Percentiles rank a stretch among this genome's conserved stretches.
Evolutionary conservation across 192 early-diverging fungal genomes (phyloP).

Genomic region (Chytriomyces sp.): DNA sequence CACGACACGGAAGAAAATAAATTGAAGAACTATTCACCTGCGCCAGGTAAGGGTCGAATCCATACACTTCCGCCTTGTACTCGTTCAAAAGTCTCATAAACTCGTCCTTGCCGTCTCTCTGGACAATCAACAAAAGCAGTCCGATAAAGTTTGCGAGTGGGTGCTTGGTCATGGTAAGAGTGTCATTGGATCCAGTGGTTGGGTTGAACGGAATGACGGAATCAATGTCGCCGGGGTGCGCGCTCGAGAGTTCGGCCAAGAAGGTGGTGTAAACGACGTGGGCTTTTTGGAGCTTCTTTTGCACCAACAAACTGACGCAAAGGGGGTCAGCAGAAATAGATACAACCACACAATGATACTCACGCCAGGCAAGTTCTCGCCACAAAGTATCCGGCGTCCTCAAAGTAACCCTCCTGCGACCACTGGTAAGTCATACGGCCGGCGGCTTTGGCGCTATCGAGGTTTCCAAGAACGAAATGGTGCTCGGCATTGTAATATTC

Average conservation of each 20-base stretch:
- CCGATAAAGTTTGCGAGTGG: conserved; percentile 68
- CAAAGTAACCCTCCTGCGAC: conserved; percentile 62
- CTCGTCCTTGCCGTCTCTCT: conserved; percentile 62
- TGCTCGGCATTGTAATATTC: conserved; percentile 80
- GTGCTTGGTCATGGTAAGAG: conserved; percentile 40
- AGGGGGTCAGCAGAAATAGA: background rate
- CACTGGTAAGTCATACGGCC: conserved; percentile 82
- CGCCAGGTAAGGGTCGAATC: conserved; percentile 41
- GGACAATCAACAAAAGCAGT: conserved; percentile 67
- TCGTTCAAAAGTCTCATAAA: conserved; percentile 41
- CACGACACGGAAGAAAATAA: background rate
- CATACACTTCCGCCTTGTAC: conserved; percentile 36
- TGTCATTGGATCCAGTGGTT: conserved; percentile 19
- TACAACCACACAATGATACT: conserved; percentile 40
- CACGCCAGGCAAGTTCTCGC: conserved; percentile 83
- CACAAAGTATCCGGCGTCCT: conserved; percentile 77
- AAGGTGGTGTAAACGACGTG: conserved; percentile 47
- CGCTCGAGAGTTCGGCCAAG: conserved; percentile 43
- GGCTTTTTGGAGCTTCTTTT: conserved; percentile 54
- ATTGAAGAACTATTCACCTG: background rate
- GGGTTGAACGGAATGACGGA: conserved; percentile 28
- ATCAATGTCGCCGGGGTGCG: conserved; percentile 35
- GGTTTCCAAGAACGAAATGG: conserved; percentile 84
- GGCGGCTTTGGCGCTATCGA: conserved; percentile 75
- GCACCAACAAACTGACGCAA: conserved; percentile 46